Base-by-base conservation (phyloP, 768 basidiomycete genomes). In the Solioccasus polychromus region DNA sequence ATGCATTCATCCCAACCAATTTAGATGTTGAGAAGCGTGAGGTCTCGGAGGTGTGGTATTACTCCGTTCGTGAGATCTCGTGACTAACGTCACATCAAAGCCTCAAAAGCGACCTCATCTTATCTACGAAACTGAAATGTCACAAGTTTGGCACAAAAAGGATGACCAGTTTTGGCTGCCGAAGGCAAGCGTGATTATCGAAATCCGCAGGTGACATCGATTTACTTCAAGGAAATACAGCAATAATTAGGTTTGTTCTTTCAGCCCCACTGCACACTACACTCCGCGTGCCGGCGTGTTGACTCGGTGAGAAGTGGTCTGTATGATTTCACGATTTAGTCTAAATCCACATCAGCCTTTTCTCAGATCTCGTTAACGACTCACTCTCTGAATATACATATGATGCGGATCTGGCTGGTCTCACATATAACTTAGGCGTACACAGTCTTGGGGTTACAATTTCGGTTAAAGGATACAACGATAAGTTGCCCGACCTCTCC, bases 161-260 rank as follows among this genome's bases (percentile, higher is more conserved):
- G 96, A 99, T 62, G 95, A 99, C 64, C 79, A 75, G 49, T 99
- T 96, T 72, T 95, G 92, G 88, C 81, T 95, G 9, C 96, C 96
- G 0, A 91, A 89, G 60, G 92, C 92, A 2, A 77, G 80, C 50
- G 76, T 86, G 18, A 69, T 85, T 45, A 74, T 97, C 43, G 80
- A 88, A 53, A 70, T 94, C 35, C 77, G 85, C 55, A 89, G 80
- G 89, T 87, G 60, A 18, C 68, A 30, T 29, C 30, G 25, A 29
- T 34, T 32, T 22, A 23, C 32, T 35, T 29, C 19, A 32, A 38
- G 20, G 35, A 20, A 47, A 14, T 12, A 11, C 22, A 17, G 30
- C 24, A 23, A 39, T 3, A 14, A 28, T 5, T 42, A 31, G 50
- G 34, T 18, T 11, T 48, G 26, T 44, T 42, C 29, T 41, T 34